Conservation (phyloP, 2,329 filamentous ascomycete genomes). For the Exophiala sideris region DNA sequence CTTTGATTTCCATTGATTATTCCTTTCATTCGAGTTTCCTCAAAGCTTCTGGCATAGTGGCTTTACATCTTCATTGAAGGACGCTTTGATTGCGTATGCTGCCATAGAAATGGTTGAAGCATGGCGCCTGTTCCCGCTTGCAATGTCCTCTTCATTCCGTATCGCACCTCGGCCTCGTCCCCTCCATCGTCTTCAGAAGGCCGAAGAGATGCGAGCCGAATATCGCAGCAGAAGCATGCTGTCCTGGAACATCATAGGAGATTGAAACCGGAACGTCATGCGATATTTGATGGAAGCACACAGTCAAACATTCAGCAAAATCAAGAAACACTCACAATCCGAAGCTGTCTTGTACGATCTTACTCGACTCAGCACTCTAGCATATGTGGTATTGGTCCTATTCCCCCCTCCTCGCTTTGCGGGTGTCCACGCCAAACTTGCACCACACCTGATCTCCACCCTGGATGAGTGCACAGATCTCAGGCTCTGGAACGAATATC, state of each 20-base stretch:
- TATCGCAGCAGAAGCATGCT: conserved; percentile 21
- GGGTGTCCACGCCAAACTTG: conserved; percentile 32
- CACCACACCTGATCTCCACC: conserved; percentile 28
- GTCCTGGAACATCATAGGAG: conserved; percentile 19
- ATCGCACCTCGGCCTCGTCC: conserved; percentile 2
- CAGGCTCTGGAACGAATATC: conserved; percentile 29
- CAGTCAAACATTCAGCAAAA: conserved; percentile 1
- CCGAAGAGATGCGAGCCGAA: not conserved
- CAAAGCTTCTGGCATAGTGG: too few relatives aligned
- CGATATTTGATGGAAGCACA: not conserved
- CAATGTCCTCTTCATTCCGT: conserved; percentile 18
- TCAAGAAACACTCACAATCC: not conserved
- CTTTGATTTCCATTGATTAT: too few relatives aligned
- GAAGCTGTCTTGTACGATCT: conserved; percentile 32
- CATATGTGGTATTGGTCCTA: conserved; percentile 38
- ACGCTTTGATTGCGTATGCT: not conserved
- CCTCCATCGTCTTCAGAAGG: not conserved
- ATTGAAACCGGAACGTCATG: conserved; percentile 11
- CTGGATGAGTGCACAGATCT: conserved; percentile 28
- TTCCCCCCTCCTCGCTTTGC: conserved; percentile 39
- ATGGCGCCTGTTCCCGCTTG: not conserved
- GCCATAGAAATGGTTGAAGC: not conserved
- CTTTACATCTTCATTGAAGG: too few relatives aligned
- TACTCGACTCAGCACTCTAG: conserved; percentile 35
- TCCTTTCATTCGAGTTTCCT: too few relatives aligned